Percentiles rank a stretch among this genome's conserved stretches.
These are phyloP conservation scores for Mrakia gelida DNA, from an alignment of 768 basidiomycete genomes.

Conservation along the genomic window DNA sequence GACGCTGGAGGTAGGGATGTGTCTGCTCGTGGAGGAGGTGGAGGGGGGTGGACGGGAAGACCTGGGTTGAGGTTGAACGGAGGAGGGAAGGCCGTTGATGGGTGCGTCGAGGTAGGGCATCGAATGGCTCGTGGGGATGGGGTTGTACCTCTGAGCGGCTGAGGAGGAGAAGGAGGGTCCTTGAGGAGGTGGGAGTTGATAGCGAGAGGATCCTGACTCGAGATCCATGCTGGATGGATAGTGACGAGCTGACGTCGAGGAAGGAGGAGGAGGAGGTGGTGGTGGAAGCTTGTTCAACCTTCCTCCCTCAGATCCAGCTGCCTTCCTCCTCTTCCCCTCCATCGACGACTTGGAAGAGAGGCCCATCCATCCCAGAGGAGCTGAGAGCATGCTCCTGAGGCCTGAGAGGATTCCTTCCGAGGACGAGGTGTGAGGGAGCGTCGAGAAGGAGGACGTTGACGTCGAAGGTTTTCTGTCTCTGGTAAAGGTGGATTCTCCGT, in stretches of 20 bases:
- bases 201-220: constrained; percentile 8
- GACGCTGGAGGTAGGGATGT: background rate
- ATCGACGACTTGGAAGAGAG: background rate
- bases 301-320: background rate
- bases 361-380: constrained; percentile 10
- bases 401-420: constrained; percentile 23
- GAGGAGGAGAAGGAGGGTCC: background rate
- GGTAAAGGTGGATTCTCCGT: background rate
- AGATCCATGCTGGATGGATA: background rate
- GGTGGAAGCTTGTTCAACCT: constrained; percentile 9
- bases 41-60: constrained; percentile 14
- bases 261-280: background rate
- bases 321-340: background rate
- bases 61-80: background rate
- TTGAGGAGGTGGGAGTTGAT: constrained; percentile 5
- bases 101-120: constrained; percentile 29
- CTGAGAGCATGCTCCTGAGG: constrained; percentile 23
- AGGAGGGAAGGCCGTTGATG: constrained; percentile 3
- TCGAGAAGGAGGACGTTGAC: background rate
- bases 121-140: constrained; percentile 20
- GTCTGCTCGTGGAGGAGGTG: background rate
- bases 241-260: background rate
- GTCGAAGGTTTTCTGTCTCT: background rate
- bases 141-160: constrained; percentile 11
- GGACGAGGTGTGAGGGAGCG: too few species aligned